Percentiles rank a stretch among this genome's conserved stretches.
These are phyloP conservation scores for Massariosphaeria phaeospora DNA, from an alignment of 495 filamentous ascomycete genomes.

Conservation along the genomic window DNA sequence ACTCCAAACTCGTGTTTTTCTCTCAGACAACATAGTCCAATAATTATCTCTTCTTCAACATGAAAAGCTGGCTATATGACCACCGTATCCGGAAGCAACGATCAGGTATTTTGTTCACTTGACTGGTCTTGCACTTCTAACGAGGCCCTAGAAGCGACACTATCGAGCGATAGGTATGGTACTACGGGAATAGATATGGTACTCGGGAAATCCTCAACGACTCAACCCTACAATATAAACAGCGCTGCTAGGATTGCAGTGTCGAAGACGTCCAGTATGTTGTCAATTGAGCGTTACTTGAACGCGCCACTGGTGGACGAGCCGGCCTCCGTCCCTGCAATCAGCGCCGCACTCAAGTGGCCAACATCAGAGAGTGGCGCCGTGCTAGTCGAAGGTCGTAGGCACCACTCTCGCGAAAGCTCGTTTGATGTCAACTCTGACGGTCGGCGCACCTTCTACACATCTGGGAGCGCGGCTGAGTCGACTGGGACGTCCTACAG, in stretches of 20 bases:
- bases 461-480: conserved; percentile 18
- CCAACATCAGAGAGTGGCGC: not conserved
- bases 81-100: conserved; percentile 14
- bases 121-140: too few relatives aligned
- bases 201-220: too few relatives aligned
- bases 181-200: conserved; percentile 9
- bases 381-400: not conserved
- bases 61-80: conserved; percentile 24
- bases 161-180: conserved; percentile 4
- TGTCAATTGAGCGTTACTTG: conserved; percentile 26
- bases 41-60: too few relatives aligned
- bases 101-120: conserved; percentile 6
- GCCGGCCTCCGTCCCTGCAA: conserved; percentile 25
- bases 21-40: too few relatives aligned
- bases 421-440: conserved; percentile 23
- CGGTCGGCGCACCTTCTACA: conserved; percentile 20
- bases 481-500: conserved; percentile 24
- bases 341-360: conserved; percentile 17
- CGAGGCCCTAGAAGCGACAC: not conserved
- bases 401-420: conserved; percentile 17
- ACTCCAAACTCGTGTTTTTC: too few relatives aligned
- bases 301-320: conserved; percentile 25
- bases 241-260: conserved; percentile 11
- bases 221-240: not conserved
- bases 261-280: conserved; percentile 20